phyloP scores from a whole-genome alignment of 208 protist genomes.

The Crithidia sp. region DNA sequence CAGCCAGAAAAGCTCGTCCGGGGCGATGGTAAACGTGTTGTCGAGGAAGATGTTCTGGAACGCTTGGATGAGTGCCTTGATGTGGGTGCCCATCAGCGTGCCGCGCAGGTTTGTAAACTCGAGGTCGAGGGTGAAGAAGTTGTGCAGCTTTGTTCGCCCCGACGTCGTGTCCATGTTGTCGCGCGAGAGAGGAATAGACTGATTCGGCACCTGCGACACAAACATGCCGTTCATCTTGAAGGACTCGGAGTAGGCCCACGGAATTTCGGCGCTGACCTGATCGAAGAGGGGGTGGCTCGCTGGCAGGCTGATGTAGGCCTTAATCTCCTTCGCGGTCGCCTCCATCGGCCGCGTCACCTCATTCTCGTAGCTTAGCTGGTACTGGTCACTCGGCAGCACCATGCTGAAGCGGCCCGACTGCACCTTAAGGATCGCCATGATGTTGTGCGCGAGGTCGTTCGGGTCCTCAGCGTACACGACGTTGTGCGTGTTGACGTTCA shows the following conservation, averaged over 20 bases:
- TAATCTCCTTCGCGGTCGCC: slow-evolving; percentile 46
- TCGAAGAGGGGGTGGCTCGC: slow-evolving; percentile 66
- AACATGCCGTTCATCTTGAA: slow-evolving; percentile 64
- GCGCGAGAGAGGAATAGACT: slow-evolving; percentile 57
- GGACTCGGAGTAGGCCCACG: slow-evolving; percentile 51
- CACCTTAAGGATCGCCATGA: slow-evolving; percentile 63
- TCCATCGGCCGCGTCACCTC: slow-evolving; percentile 79
- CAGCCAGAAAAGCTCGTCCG: slow-evolving; percentile 88
- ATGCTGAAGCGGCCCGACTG: slow-evolving; percentile 62
- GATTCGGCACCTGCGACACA: slow-evolving; percentile 69
- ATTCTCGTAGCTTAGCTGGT: slow-evolving; percentile 80
- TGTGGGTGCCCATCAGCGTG: slow-evolving; percentile 67
- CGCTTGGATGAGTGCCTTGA: slow-evolving; percentile 60
- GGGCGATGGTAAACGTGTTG: slow-evolving; percentile 61
- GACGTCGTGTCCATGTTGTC: slow-evolving; percentile 53
- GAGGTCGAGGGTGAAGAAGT: slow-evolving; percentile 75
- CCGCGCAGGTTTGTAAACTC: slow-evolving; percentile 64
- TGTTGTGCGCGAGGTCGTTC: slow-evolving; percentile 71
- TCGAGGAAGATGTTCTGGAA: slow-evolving; percentile 81
- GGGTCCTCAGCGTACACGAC: slow-evolving; percentile 81
- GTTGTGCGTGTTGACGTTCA: slow-evolving; percentile 85
- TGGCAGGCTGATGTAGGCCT: slow-evolving; percentile 66
- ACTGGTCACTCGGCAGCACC: slow-evolving; percentile 77
- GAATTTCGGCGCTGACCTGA: slow-evolving; percentile 42
- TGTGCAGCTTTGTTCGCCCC: slow-evolving; percentile 58